Evolutionary conservation across 2,329 filamentous ascomycete genomes (phyloP).

Genomic region (Colletotrichum sp.): DNA sequence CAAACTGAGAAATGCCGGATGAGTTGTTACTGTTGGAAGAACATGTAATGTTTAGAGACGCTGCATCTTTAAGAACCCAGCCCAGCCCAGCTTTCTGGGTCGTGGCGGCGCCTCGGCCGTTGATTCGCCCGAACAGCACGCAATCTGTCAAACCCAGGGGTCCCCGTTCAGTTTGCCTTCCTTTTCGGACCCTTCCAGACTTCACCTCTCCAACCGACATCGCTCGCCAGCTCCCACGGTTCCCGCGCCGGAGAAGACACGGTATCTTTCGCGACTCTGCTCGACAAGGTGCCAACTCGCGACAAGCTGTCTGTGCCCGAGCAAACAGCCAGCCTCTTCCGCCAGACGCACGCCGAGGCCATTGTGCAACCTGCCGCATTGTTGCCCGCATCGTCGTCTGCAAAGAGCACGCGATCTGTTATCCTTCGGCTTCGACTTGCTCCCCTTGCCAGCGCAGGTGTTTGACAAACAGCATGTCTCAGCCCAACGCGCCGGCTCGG

Average conservation of each 20-base stretch:
- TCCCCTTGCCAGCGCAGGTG: background rate
- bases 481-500: conserved; percentile 13
- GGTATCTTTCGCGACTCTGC: background rate
- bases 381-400: background rate
- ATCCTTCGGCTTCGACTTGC: background rate
- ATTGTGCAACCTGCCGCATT: background rate
- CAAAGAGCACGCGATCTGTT: conserved; percentile 8
- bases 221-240: background rate
- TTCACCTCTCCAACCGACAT: conserved; percentile 12
- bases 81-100: conserved; percentile 3
- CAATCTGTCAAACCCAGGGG: conserved; percentile 10
- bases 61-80: background rate
- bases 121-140: conserved; percentile 20
- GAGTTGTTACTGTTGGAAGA: background rate
- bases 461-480: conserved; percentile 9
- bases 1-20: background rate
- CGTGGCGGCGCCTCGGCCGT: conserved; percentile 15
- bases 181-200: background rate
- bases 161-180: background rate
- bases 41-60: background rate
- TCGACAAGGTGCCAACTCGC: background rate
- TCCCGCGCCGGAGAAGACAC: conserved; percentile 10
- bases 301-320: background rate
- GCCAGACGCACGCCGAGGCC: background rate
- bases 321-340: background rate